Base-by-base conservation (phyloP, 768 basidiomycete genomes). In the Lactifluus piperatus region DNA sequence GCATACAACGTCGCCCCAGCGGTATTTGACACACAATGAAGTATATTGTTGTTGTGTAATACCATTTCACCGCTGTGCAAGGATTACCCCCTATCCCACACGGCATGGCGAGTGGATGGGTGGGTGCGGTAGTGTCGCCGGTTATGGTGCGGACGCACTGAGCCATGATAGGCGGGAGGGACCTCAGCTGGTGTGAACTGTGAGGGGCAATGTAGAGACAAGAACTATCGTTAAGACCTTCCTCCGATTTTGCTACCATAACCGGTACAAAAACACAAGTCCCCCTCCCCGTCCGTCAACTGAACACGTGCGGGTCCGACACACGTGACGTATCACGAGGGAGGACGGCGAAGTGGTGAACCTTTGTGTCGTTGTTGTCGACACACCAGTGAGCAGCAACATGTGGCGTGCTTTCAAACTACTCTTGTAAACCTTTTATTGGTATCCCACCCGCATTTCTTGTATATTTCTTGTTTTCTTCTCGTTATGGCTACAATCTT, bases 21-120 rank as follows among this genome's bases (percentile, higher is more conserved):
- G 58, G 75, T 76, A 68, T 91, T 91, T 6, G 77, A 75, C 5
- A 82, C 87, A 56, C 85, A 86, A 64, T 91, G 88, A 10, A 91
- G 73, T 57, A 90, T 84, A 67, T 91, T 90, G 63, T 79, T 82
- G 67, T 88, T 87, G 69, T 91, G 90, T 69, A 91, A 90, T 24
- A 86, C 85, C 0, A 84, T 85, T 58, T 91, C 84, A 0, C 88
- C 86, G 82, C 86, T 85, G 55, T 5, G 1, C 29, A 27, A 18
- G 5, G 13, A 29, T 10, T 37, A 30, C 13, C 74, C 34, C 70
- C 76, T 2, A 86, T 75, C 1, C 79, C 76, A 3, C 85, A 86
- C 0, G 87, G 87, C 89, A 91, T 90, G 26, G 76, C 77, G 49
- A 83, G 66, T 0, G 88, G 87, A 63, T 86, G 70, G 1, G 65